Evolutionary conservation across 2,329 filamentous ascomycete species (phyloP).

Genomic region (Pseudogymnoascus sp.): DNA sequence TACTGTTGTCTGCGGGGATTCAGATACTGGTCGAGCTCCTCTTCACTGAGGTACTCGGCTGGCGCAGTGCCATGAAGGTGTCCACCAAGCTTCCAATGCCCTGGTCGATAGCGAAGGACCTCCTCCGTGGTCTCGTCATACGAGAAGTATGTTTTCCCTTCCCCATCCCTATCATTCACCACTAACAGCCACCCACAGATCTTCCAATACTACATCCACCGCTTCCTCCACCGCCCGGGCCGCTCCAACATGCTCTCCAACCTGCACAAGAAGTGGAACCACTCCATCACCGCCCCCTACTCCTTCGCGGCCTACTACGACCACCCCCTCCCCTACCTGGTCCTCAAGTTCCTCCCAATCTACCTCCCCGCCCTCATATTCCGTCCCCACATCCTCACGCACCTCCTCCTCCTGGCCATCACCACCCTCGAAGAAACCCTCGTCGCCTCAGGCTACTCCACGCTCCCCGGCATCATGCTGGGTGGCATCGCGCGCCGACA

Average conservation of each 20-base stretch:
- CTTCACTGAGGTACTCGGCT: conserved; percentile 44
- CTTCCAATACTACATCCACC: conserved; percentile 68
- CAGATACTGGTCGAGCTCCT: conserved; percentile 50
- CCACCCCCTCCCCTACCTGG: conserved; percentile 57
- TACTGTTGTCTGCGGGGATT: conserved; percentile 43
- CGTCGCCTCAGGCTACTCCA: conserved; percentile 59
- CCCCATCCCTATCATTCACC: not conserved
- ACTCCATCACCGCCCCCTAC: conserved; percentile 50
- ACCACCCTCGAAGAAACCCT: conserved; percentile 61
- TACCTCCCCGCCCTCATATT: conserved; percentile 60
- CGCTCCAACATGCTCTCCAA: conserved; percentile 31
- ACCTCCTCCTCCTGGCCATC: conserved; percentile 56
- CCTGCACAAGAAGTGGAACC: conserved; percentile 41
- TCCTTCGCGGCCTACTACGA: conserved; percentile 59
- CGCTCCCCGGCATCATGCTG: conserved; percentile 46
- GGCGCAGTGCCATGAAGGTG: conserved; percentile 50
- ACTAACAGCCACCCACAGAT: conserved; percentile 33
- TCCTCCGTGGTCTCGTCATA: conserved; percentile 45
- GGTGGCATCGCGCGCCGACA: conserved; percentile 43
- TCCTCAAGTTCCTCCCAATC: conserved; percentile 56
- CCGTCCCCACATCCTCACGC: conserved; percentile 66
- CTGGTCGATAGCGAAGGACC: conserved; percentile 50
- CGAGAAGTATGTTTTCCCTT: conserved; percentile 43
- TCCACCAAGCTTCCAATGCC: conserved; percentile 55
- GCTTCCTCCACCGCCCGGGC: conserved; percentile 56